phyloP scores from a whole-genome alignment of 2,329 filamentous ascomycete species.

The Fusarium sterilihyphosum region DNA sequence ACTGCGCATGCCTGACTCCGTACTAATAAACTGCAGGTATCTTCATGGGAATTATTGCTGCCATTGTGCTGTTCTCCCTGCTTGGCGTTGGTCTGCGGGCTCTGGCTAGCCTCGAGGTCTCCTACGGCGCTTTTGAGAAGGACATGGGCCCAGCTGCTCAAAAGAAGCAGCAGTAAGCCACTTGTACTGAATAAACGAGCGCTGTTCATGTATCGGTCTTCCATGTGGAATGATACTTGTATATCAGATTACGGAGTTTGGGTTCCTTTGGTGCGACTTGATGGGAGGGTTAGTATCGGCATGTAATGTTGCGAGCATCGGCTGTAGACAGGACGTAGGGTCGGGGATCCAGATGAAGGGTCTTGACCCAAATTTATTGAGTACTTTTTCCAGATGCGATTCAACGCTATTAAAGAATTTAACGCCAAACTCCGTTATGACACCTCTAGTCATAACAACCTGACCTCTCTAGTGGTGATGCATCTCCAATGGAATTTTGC shows the following conservation, averaged over 20 bases:
- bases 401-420: conserved; percentile 21
- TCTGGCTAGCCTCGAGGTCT: conserved; percentile 83
- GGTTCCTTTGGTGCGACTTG: conserved; percentile 42
- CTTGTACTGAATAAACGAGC: conserved; percentile 10
- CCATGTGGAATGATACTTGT: conserved; percentile 32
- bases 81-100: conserved; percentile 81
- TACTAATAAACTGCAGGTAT: conserved; percentile 67
- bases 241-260: conserved; percentile 46
- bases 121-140: conserved; percentile 96
- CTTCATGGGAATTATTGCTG: conserved; percentile 84
- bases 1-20: neutral
- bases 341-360: conserved; percentile 13
- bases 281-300: conserved; percentile 37
- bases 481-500: neutral
- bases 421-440: conserved; percentile 43
- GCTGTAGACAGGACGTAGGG: conserved; percentile 34
- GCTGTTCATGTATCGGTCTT: conserved; percentile 22
- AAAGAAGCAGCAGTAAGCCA: conserved; percentile 70
- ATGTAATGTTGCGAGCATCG: conserved; percentile 33
- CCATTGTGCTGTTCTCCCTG: conserved; percentile 78
- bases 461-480: neutral
- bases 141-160: conserved; percentile 90
- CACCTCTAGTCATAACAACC: conserved; percentile 9
- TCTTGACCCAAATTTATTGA: conserved; percentile 16
- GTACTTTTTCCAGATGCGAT: conserved; percentile 25